Percentiles rank a stretch among this genome's conserved stretches.
Evolutionary conservation across 2,329 filamentous ascomycete species (phyloP).

Genomic region (Colletotrichum sp.): DNA sequence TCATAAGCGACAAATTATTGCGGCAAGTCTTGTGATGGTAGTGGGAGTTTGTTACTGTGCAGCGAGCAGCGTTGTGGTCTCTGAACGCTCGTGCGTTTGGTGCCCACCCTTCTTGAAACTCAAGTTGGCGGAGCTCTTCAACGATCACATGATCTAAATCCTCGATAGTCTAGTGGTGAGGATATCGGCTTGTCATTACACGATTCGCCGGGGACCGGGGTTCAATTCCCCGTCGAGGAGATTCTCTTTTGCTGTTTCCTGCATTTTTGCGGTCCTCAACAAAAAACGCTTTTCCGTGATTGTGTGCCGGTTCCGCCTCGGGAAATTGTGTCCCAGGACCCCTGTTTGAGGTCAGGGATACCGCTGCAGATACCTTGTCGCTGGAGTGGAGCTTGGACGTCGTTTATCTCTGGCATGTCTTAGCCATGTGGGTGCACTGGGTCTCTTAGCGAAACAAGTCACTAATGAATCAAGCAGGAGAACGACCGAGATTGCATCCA

Average conservation of each 20-base stretch:
- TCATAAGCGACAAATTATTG: not conserved
- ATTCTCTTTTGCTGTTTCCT: not conserved
- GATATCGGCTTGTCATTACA: constrained; percentile 15
- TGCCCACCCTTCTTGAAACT: fast-evolving
- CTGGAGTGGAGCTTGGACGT: not conserved
- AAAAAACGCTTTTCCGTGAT: not conserved
- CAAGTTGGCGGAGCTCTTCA: fast-evolving
- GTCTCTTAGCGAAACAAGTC: not conserved
- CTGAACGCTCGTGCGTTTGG: fast-evolving
- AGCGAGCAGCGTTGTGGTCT: not conserved
- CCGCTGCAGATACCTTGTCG: not conserved
- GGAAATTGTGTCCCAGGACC: not conserved
- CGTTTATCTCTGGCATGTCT: not conserved
- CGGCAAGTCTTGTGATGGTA: not conserved
- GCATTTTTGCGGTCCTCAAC: not conserved
- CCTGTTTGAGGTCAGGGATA: not conserved
- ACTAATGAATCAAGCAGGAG: not conserved
- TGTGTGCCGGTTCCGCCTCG: not conserved
- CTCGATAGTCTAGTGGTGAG: constrained; percentile 22
- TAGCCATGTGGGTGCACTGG: not conserved
- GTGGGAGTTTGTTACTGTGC: fast-evolving
- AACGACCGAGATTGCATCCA: not conserved
- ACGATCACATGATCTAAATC: not conserved
- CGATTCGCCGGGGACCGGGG: constrained; percentile 18
- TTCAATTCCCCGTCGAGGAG: constrained; percentile 22